Evolutionary conservation across 371 early-diverging fungal genomes (phyloP).

Genomic region (Rhizoclosmatium hyalinum): DNA sequence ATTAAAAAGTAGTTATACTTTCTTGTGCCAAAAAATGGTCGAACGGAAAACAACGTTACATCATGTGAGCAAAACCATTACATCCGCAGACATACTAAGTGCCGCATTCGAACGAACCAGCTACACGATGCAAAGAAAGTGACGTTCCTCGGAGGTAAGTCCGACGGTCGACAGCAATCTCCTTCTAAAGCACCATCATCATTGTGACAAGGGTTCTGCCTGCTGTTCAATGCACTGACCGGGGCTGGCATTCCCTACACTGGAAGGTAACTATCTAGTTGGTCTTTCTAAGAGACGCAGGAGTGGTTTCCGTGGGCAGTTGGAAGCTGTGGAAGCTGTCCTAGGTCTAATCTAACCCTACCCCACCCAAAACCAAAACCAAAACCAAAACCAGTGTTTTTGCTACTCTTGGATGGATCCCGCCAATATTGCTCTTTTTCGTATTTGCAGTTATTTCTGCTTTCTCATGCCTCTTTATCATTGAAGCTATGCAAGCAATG

Average conservation of each 20-base stretch:
- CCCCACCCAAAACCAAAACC: background rate
- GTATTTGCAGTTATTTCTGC: constrained; percentile 49
- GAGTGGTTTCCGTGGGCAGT: background rate
- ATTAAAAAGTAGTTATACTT: too few species aligned
- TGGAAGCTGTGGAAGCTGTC: too few species aligned
- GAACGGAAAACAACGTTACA: too few species aligned
- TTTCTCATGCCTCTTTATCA: constrained; percentile 66
- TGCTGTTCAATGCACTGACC: constrained; percentile 55
- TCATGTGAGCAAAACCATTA: too few species aligned
- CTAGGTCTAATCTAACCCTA: background rate
- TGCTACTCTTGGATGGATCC: constrained; percentile 41
- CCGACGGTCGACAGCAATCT: too few species aligned
- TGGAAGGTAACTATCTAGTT: background rate
- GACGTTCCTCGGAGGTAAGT: constrained; percentile 14
- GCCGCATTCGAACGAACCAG: background rate
- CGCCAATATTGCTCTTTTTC: constrained; percentile 41
- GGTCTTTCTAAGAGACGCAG: too few species aligned
- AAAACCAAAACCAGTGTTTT: constrained; percentile 1
- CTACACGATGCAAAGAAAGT: constrained; percentile 6
- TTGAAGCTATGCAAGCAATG: constrained; percentile 78
- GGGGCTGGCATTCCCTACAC: constrained; percentile 41
- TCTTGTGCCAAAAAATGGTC: background rate
- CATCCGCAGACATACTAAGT: too few species aligned
- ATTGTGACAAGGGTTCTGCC: constrained; percentile 38
- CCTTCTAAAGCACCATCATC: too few species aligned